Conservation (phyloP, 192 early-diverging fungal genomes). For the Coemansia sp. region DNA sequence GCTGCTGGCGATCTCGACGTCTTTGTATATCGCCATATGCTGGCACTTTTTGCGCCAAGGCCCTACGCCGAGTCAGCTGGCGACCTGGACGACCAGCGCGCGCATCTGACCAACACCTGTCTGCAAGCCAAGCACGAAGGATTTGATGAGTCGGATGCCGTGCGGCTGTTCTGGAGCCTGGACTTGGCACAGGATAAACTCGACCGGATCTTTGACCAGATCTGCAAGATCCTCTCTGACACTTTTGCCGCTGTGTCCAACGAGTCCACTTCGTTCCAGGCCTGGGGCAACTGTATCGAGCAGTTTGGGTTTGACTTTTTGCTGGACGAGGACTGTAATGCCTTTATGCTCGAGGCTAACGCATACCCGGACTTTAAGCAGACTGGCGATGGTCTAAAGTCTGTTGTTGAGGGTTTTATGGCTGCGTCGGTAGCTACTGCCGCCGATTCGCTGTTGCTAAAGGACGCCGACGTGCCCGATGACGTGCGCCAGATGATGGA, state of each 20-base stretch:
- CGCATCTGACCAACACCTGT: conserved; percentile 71
- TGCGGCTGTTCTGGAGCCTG: conserved; percentile 63
- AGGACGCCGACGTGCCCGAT: neutral
- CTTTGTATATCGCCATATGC: conserved; percentile 65
- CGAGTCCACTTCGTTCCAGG: conserved; percentile 67
- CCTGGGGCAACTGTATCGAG: conserved; percentile 66
- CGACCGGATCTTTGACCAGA: conserved; percentile 59
- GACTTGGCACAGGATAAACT: conserved; percentile 45
- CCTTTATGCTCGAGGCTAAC: conserved; percentile 65
- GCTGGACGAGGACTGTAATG: conserved; percentile 59
- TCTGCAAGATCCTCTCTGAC: conserved; percentile 59
- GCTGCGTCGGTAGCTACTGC: conserved; percentile 55
- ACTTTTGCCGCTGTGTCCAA: conserved; percentile 63
- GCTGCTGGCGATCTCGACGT: conserved; percentile 63
- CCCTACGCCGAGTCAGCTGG: conserved; percentile 45
- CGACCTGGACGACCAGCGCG: conserved; percentile 54
- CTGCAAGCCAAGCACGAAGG: conserved; percentile 56
- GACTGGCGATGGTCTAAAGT: conserved; percentile 59
- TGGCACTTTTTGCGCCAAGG: conserved; percentile 65
- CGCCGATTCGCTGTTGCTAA: conserved; percentile 34
- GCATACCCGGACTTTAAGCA: conserved; percentile 75
- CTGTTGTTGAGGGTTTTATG: conserved; percentile 65
- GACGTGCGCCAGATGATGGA: conserved; percentile 20
- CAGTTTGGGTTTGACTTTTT: conserved; percentile 71
- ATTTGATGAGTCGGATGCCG: conserved; percentile 60